Conservation (phyloP, 2,329 filamentous ascomycete species). For the Pseudogymnoascus destructans region DNA sequence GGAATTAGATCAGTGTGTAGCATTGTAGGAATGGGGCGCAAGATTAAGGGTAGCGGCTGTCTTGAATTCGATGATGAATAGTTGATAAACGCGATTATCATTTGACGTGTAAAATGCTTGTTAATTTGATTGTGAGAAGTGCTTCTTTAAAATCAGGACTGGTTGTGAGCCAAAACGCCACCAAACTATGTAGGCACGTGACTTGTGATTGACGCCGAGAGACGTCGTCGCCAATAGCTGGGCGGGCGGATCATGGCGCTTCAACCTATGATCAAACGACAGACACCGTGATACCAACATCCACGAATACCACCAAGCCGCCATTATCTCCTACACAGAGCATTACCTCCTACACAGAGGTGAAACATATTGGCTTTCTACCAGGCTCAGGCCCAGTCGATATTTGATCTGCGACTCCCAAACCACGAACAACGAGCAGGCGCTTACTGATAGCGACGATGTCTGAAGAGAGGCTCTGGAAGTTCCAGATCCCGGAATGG, state of each 20-base stretch:
- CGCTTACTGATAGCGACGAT: constrained; percentile 26
- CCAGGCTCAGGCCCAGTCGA: background rate
- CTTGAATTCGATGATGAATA: constrained; percentile 5
- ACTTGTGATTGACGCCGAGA: background rate
- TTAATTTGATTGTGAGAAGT: background rate
- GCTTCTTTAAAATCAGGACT: background rate
- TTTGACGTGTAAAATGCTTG: background rate
- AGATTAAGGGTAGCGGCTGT: constrained; percentile 4
- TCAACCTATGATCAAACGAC: constrained; percentile 4
- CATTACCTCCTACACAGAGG: background rate
- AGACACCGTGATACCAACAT: background rate
- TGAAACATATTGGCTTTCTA: background rate
- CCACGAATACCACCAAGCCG: background rate
- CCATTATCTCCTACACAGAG: background rate
- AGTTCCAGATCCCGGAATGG: constrained; percentile 54
- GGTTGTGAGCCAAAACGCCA: background rate
- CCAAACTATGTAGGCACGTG: background rate
- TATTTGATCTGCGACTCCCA: background rate
- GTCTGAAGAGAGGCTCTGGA: constrained; percentile 55
- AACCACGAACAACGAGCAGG: constrained; percentile 1
- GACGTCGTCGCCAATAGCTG: constrained; percentile 1
- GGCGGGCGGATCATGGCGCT: background rate
- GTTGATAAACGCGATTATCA: constrained; percentile 7
- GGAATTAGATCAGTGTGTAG: constrained; percentile 7
- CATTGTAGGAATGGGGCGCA: constrained; percentile 6